Conservation (phyloP, 1,284 basidiomycete species). For the Pseudomicrostroma phylloplanum region DNA sequence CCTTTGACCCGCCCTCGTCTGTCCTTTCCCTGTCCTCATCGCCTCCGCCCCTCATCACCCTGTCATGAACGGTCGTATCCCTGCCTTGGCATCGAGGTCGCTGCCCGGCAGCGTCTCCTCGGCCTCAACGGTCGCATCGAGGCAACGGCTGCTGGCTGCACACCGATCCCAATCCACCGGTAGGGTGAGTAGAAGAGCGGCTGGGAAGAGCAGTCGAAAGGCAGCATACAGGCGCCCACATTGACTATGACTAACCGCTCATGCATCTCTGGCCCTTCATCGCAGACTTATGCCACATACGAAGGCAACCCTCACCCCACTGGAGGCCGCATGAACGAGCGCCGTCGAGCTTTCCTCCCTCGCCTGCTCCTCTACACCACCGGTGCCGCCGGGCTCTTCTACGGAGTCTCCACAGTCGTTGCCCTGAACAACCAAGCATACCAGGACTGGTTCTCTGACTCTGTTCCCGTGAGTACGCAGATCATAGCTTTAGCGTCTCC, state of each 20-base stretch:
- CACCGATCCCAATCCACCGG: too few relatives aligned
- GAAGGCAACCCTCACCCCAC: constrained; percentile 5
- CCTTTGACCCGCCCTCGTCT: too few relatives aligned
- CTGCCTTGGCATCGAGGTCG: background rate
- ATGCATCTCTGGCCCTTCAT: background rate
- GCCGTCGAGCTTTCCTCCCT: constrained; percentile 9
- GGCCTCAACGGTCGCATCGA: background rate
- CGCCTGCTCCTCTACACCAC: constrained; percentile 32
- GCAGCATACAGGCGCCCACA: too few relatives aligned
- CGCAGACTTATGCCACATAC: background rate
- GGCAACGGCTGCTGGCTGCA: background rate
- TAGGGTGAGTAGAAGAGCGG: too few relatives aligned
- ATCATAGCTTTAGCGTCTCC: constrained; percentile 53
- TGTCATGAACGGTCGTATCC: constrained; percentile 1
- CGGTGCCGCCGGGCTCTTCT: constrained; percentile 37
- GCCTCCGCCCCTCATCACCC: background rate
- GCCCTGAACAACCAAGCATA: constrained; percentile 42
- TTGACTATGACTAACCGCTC: too few relatives aligned
- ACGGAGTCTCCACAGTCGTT: constrained; percentile 39
- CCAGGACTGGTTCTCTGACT: constrained; percentile 71
- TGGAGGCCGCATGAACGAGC: background rate
- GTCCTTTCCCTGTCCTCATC: background rate
- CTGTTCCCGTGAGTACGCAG: constrained; percentile 66
- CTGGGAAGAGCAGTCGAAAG: too few relatives aligned
- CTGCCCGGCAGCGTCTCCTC: background rate